Evolutionary conservation across 768 basidiomycete genomes (phyloP).

Genomic region (Suillus subaureus): DNA sequence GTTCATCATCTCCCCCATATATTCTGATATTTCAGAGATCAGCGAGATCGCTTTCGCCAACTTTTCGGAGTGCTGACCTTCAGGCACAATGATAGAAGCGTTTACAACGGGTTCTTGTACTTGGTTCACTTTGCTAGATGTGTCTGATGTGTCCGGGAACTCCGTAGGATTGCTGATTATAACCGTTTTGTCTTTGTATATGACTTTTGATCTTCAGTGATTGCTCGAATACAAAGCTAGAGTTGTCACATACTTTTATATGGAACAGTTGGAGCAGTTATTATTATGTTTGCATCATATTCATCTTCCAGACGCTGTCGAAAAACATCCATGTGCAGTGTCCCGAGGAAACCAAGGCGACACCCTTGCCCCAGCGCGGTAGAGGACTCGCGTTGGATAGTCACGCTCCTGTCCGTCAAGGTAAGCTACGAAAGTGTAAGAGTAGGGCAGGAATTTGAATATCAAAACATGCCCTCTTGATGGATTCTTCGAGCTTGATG

Average conservation of each 20-base stretch:
- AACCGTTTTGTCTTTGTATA: constrained; percentile 65
- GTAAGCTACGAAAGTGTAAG: constrained; percentile 55
- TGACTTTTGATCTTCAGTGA: constrained; percentile 47
- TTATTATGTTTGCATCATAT: constrained; percentile 90
- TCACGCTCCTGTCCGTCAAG: constrained; percentile 86
- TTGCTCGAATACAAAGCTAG: neutral
- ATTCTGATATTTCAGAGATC: constrained; percentile 51
- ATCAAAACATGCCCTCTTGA: constrained; percentile 67
- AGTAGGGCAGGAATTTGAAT: constrained; percentile 10
- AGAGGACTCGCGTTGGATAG: constrained; percentile 89
- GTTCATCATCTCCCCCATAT: constrained; percentile 96
- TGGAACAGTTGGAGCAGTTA: constrained; percentile 95
- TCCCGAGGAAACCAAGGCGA: constrained; percentile 92
- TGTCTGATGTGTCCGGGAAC: constrained; percentile 83
- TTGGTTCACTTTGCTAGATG: constrained; percentile 59
- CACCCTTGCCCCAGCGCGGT: constrained; percentile 94
- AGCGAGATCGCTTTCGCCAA: neutral
- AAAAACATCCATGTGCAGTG: constrained; percentile 95
- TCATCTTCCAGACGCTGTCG: constrained; percentile 97
- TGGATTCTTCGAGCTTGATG: constrained; percentile 92
- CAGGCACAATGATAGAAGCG: constrained; percentile 92
- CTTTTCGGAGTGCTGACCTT: constrained; percentile 53
- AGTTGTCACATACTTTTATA: constrained; percentile 62
- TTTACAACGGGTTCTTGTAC: constrained; percentile 93
- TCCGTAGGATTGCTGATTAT: constrained; percentile 92